Evolutionary conservation across 2,329 filamentous ascomycete species (phyloP), one percentile per base, ranked within the genome.

Genomic region (Phaeosphaeriaceae sp.): DNA sequence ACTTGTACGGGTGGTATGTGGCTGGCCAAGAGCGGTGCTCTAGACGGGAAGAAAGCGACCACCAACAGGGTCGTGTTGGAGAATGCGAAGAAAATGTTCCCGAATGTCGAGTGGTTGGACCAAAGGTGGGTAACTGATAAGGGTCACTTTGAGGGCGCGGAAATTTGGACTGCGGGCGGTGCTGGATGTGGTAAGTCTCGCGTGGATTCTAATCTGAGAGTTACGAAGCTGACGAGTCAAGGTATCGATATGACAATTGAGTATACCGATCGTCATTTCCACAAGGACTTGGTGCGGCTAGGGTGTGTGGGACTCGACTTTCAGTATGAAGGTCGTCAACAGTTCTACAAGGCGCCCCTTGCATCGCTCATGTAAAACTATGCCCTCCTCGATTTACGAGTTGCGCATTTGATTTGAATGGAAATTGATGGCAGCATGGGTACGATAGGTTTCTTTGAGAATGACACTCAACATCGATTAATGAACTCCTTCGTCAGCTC

Each of bases 1-100:
- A 76, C 72, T 2, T 77, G 74, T 52, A 67, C 67, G 13, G 74
- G 75, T 2, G 64, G 60, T 1, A 58, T 75, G 55, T 77, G 76
- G 75, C 51, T 77, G 13, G 75, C 74, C 1, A 62, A 53, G 43
- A 51, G 67, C 6, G 74, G 74, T 0, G 58, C 72, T 17, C 46
- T 77, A 48, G 62, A 73, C 9, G 74, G 74, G 2, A 71, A 64
- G 61, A 74, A 70, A 51, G 68, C 64, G 8, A 77, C 75, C 3
- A 76, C 73, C 17, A 77, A 77, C 42, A 56, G 73, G 7, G 49
- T 58, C 32, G 55, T 69, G 37, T 35, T 76, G 28, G 41, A 42
- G 0, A 17, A 53, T 2, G 72, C 70, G 18, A 64, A 52, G 50
- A 12, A 65, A 53, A 32, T 69, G 28, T 58, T 70, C 44, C 72